Percentiles rank a stretch among this genome's conserved stretches.
Evolutionary conservation across 1,284 basidiomycete species (phyloP).

Genomic region (Xanthoconium separans): DNA sequence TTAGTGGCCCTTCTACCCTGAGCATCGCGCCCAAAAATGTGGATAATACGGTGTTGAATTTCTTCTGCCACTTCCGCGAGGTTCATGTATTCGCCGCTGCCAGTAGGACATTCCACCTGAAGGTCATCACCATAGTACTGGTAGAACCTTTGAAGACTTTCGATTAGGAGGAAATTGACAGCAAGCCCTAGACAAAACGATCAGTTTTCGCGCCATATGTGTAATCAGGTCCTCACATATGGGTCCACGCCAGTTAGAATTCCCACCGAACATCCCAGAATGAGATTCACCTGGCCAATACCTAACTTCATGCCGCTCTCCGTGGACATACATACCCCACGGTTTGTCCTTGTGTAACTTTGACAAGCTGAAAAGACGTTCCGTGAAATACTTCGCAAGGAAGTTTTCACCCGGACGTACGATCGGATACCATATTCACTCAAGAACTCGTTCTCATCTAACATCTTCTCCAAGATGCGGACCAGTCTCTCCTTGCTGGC

Average conservation of each 20-base stretch:
- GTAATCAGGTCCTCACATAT: slow-evolving; percentile 54
- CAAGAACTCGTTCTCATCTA: slow-evolving; percentile 95
- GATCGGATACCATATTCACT: slow-evolving; percentile 95
- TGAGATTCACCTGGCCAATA: slow-evolving; percentile 99
- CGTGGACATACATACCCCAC: slow-evolving; percentile 93
- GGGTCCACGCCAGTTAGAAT: slow-evolving; percentile 93
- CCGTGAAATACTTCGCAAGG: slow-evolving; percentile 2
- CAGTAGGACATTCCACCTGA: slow-evolving; percentile 93
- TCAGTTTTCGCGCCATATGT: not conserved
- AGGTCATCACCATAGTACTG: slow-evolving; percentile 92
- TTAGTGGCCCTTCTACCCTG: slow-evolving; percentile 88
- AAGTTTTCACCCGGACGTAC: slow-evolving; percentile 37
- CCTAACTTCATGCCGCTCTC: slow-evolving; percentile 86
- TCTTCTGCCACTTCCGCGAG: slow-evolving; percentile 92
- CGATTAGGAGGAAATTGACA: slow-evolving; percentile 91
- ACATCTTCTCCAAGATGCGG: slow-evolving; percentile 91
- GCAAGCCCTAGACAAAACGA: slow-evolving; percentile 65
- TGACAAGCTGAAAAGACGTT: slow-evolving; percentile 58
- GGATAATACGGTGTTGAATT: slow-evolving; percentile 95
- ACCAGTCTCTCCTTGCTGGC: slow-evolving; percentile 90
- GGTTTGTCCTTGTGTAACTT: slow-evolving; percentile 90
- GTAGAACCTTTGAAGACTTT: slow-evolving; percentile 94
- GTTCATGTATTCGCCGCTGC: slow-evolving; percentile 95
- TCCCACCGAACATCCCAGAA: slow-evolving; percentile 98
- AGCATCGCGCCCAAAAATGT: slow-evolving; percentile 91